These are phyloP conservation scores for Nissolia schottii DNA, from an alignment of 306 rosid species.

Conservation along the genomic window DNA sequence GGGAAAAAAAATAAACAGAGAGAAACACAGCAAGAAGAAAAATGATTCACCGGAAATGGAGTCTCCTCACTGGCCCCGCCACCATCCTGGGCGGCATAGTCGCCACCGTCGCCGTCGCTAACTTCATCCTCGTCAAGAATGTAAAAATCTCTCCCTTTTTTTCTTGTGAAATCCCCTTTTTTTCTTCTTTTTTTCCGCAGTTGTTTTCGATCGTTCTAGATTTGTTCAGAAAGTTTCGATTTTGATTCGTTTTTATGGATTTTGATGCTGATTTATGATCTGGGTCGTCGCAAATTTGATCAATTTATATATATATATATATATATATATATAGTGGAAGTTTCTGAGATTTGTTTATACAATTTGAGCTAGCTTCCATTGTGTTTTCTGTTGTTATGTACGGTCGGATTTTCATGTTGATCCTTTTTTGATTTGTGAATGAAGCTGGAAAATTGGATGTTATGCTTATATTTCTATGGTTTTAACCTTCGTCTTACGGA, in stretches of 20 bases:
- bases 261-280: neutral
- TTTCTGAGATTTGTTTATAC: neutral
- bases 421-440: neutral
- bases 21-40: conserved; percentile 1
- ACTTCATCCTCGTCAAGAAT: conserved; percentile 41
- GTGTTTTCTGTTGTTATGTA: neutral
- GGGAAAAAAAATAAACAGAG: neutral
- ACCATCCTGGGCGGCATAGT: conserved; percentile 61
- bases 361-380: neutral
- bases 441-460: neutral
- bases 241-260: conserved; percentile 11
- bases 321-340: neutral
- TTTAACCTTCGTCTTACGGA: neutral
- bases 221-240: neutral
- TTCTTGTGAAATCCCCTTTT: neutral
- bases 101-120: conserved; percentile 43
- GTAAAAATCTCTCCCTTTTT: conserved; percentile 26
- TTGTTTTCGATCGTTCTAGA: neutral
- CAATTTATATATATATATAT: neutral
- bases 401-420: neutral
- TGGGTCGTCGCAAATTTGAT: neutral
- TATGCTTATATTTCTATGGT: neutral
- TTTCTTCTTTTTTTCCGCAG: neutral
- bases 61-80: conserved; percentile 66
- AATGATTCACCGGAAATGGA: conserved; percentile 95